Conservation (phyloP, 768 basidiomycete species). For the Rhizopogon vinicolor region DNA sequence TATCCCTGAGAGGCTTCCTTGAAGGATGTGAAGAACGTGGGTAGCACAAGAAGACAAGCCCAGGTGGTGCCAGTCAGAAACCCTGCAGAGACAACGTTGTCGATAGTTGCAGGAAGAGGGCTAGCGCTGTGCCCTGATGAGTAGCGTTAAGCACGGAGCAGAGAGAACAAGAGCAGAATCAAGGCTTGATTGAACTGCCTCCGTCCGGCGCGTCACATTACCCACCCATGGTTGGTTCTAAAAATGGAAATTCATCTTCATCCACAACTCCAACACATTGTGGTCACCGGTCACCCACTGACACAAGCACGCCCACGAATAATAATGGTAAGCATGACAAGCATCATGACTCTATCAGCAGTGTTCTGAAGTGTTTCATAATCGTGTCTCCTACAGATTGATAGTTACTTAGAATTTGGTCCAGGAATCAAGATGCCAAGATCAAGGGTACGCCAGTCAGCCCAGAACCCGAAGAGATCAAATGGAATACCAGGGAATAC, state of each 20-base stretch:
- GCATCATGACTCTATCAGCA: neutral
- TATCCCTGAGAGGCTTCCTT: neutral
- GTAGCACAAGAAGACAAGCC: neutral
- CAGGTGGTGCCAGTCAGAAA: neutral
- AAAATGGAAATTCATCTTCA: slow-evolving; percentile 2
- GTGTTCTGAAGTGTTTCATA: too few species aligned
- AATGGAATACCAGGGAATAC: too few species aligned
- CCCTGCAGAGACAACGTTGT: neutral
- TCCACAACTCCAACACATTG: neutral
- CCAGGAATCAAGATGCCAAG: too few species aligned
- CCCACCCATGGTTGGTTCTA: neutral
- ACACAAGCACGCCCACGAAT: too few species aligned
- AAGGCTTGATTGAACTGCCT: neutral
- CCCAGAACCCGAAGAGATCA: too few species aligned
- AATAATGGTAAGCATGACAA: too few species aligned
- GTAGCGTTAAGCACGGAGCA: neutral
- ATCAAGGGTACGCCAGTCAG: too few species aligned
- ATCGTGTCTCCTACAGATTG: too few species aligned
- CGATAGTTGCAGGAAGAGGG: neutral
- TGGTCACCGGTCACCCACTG: too few species aligned
- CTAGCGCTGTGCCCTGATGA: neutral
- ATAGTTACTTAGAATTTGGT: too few species aligned
- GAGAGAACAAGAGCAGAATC: slow-evolving; percentile 6
- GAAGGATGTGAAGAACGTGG: neutral
- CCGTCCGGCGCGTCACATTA: neutral